A percentile compares a stretch with the other conserved stretches of the same genome.
phyloP scores from a whole-genome alignment of 768 basidiomycete species.

The Russula vinacea region DNA sequence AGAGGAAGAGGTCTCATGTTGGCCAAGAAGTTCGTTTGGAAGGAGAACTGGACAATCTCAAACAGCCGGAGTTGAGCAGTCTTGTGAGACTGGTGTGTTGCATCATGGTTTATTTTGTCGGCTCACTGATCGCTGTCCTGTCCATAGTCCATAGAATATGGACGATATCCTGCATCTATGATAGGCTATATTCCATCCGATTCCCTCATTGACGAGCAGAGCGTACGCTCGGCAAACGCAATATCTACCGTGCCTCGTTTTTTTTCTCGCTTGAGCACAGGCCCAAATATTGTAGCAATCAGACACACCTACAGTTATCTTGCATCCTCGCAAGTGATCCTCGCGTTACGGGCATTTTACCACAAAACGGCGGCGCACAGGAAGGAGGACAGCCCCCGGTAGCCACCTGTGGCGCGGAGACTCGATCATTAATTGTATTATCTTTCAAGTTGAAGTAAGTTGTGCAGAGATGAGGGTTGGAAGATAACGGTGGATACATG shows the following conservation, averaged over 20 bases:
- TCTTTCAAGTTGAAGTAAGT: too few species aligned
- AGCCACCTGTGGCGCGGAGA: not conserved
- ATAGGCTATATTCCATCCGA: not conserved
- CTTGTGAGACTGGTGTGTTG: slow-evolving; percentile 19
- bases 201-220: not conserved
- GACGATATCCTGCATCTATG: slow-evolving; percentile 6
- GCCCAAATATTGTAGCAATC: not conserved
- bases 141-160: slow-evolving; percentile 9
- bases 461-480: too few species aligned
- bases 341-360: too few species aligned
- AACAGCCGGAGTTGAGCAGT: slow-evolving; percentile 21
- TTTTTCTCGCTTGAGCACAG: not conserved
- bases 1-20: slow-evolving; percentile 7
- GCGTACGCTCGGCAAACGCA: not conserved
- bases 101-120: not conserved
- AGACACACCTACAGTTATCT: not conserved
- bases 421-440: too few species aligned
- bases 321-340: too few species aligned
- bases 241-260: not conserved
- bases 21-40: slow-evolving; percentile 15
- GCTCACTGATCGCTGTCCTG: not conserved
- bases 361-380: not conserved
- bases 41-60: slow-evolving; percentile 24
- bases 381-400: not conserved
- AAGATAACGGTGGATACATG: too few species aligned